Evolutionary conservation across 495 filamentous ascomycete species (phyloP), one percentile per base, ranked within the genome.

Genomic region (Tuber borchii): DNA sequence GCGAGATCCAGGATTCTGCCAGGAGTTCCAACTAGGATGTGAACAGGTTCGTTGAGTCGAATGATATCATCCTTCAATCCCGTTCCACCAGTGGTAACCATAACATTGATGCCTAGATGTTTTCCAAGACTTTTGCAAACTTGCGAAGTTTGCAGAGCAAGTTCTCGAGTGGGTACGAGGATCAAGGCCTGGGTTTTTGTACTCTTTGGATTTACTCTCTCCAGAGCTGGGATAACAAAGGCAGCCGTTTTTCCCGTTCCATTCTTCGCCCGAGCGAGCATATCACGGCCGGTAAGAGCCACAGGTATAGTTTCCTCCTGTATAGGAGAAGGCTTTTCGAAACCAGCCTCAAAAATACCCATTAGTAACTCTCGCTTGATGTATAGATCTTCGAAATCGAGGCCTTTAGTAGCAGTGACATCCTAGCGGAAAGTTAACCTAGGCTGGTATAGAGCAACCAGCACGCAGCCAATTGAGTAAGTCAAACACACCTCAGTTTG

Each of bases 301-400:
- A 98, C 95, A 34, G 95, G 95, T 83, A 99, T 97, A 56, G 94
- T 92, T 85, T 97, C 95, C 90, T 99, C 95, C 89, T 99, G 95
- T 78, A 99, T 98, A 22, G 95, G 95, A 70, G 95, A 99, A 2
- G 95, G 95, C 85, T 97, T 97, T 83, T 99, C 95, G 85, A 97
- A 99, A 71, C 95, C 95, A 79, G 95, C 95, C 85, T 97, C 96
- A 84, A 98, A 98, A 74, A 99, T 97, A 45, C 95, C 95, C 94
- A 97, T 98, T 86, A 99, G 88, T 43, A 99, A 87, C 80, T 97
- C 93, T 74, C 95, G 90, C 84, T 95, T 96, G 82, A 98, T 91
- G 76, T 91, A 91, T 80, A 99, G 97, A 75, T 99, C 94, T 83
- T 98, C 95, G 79, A 97, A 99, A 75, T 98, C 95, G 75, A 98